phyloP scores from a whole-genome alignment of 1,284 basidiomycete species.

The Microbotryomycetes sp. region DNA sequence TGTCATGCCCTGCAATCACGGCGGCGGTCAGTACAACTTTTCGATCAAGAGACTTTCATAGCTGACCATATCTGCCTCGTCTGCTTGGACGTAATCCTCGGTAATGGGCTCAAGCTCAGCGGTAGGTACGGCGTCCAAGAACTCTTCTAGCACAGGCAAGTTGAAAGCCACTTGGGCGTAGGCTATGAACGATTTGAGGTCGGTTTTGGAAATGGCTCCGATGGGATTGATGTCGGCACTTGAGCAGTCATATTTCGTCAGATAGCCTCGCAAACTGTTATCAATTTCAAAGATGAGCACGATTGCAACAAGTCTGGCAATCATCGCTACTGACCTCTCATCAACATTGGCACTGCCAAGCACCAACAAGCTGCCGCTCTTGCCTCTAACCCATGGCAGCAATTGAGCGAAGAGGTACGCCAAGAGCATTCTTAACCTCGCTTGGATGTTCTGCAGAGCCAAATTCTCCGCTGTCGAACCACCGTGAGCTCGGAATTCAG shows the following conservation, averaged over 20 bases:
- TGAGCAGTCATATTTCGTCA: slow-evolving; percentile 89
- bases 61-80: slow-evolving; percentile 59
- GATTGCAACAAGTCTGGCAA: neutral
- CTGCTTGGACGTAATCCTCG: slow-evolving; percentile 85
- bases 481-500: slow-evolving; percentile 82
- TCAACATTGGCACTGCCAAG: slow-evolving; percentile 97
- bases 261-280: slow-evolving; percentile 78
- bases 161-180: slow-evolving; percentile 73
- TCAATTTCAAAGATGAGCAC: no score
- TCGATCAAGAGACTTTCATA: neutral
- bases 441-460: slow-evolving; percentile 97
- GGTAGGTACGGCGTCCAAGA: slow-evolving; percentile 84
- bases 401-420: slow-evolving; percentile 96
- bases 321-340: slow-evolving; percentile 59
- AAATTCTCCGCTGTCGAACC: slow-evolving; percentile 84
- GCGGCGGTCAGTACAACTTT: neutral
- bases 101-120: slow-evolving; percentile 96
- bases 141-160: slow-evolving; percentile 77
- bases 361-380: slow-evolving; percentile 78
- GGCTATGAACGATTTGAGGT: slow-evolving; percentile 90
- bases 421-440: slow-evolving; percentile 89
- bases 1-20: slow-evolving; percentile 81
- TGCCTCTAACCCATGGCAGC: slow-evolving; percentile 83
- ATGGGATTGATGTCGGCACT: slow-evolving; percentile 93
- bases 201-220: slow-evolving; percentile 94